Percentiles rank a stretch among this genome's conserved stretches.
phyloP scores from a whole-genome alignment of 2,329 filamentous ascomycete species.

The Cytospora chrysosperma region DNA sequence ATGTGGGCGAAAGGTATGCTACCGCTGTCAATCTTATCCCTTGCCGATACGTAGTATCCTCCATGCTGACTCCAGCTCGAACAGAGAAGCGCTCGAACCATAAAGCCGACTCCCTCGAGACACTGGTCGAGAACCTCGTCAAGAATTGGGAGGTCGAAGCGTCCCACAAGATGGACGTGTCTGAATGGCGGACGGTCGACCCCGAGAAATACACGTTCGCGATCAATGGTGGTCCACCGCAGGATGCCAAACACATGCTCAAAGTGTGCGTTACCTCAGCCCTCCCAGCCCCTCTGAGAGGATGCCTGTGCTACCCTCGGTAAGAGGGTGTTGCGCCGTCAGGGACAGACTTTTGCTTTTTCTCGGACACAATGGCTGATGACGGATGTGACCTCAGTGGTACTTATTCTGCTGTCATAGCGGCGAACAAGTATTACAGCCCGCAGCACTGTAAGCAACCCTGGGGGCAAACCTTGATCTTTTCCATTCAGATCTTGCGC shows the following conservation, averaged over 20 bases:
- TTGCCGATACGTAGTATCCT: not conserved
- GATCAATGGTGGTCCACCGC: slow-evolving; percentile 59
- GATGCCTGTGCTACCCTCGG: not conserved
- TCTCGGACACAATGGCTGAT: slow-evolving; percentile 4
- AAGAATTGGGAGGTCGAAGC: slow-evolving; percentile 75
- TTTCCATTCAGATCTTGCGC: not conserved
- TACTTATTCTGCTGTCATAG: slow-evolving; percentile 68
- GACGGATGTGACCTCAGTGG: slow-evolving; percentile 10
- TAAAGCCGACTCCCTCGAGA: slow-evolving; percentile 53
- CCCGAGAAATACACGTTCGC: slow-evolving; percentile 59
- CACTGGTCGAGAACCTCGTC: slow-evolving; percentile 66
- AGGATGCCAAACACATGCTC: slow-evolving; percentile 63
- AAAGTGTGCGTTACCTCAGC: slow-evolving; percentile 46
- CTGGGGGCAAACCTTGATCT: not conserved
- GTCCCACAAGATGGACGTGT: slow-evolving; percentile 61
- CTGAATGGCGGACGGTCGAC: slow-evolving; percentile 67
- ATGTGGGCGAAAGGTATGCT: slow-evolving; percentile 58
- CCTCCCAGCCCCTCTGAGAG: not conserved
- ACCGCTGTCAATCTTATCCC: slow-evolving; percentile 18
- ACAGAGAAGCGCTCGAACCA: slow-evolving; percentile 59
- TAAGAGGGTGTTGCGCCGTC: not conserved
- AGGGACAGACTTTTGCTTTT: not conserved
- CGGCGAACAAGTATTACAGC: slow-evolving; percentile 63
- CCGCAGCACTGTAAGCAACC: slow-evolving; percentile 47
- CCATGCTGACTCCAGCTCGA: slow-evolving; percentile 2